Base-by-base conservation (phyloP, 179 eudicot genomes). In the Silene vulgaris region DNA sequence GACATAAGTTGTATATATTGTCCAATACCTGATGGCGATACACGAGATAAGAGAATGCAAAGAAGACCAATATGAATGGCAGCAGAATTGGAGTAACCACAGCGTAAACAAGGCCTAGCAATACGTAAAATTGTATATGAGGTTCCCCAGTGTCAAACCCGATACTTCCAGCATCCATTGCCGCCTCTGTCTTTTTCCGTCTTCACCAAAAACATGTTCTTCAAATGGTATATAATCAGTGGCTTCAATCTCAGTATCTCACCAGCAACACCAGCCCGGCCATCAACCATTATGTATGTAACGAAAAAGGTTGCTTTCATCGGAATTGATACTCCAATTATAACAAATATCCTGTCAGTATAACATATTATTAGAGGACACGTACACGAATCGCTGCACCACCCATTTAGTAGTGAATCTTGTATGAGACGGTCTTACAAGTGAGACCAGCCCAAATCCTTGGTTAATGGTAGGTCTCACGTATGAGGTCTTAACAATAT, bases 241-340 rank as follows among this genome's bases (percentile, higher is more conserved):
- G 98, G 98, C 69, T 91, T 94, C 71, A 94, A 72, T 83, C 97
- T 84, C 72, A 94, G 82, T 73, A 94, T 88, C 86, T 94, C 98
- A 66, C 97, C 98, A 21, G 98, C 98, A 69, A 88, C 82, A 65
- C 97, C 98, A 74, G 98, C 97, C 98, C 98, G 91, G 52, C 97
- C 98, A 75, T 94, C 98, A 57, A 94, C 88, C 98, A 94, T 94
- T 72, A 94, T 89, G 83, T 86, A 94, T 8, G 98, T 94, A 71
- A 94, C 89, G 70, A 94, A 94, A 86, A 94, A 94, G 57, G 98
- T 91, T 72, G 98, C 98, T 76, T 91, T 94, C 91, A 94, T 86
- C 20, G 97, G 96, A 75, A 94, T 85, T 7, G 92, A 88, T 4
- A 87, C 83, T 35, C 94, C 94, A 52, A 90, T 80, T 29, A 82